Percentiles rank a stretch among this genome's conserved stretches.
phyloP scores from a whole-genome alignment of 768 basidiomycete species.

The Melanogaster broomeanus region DNA sequence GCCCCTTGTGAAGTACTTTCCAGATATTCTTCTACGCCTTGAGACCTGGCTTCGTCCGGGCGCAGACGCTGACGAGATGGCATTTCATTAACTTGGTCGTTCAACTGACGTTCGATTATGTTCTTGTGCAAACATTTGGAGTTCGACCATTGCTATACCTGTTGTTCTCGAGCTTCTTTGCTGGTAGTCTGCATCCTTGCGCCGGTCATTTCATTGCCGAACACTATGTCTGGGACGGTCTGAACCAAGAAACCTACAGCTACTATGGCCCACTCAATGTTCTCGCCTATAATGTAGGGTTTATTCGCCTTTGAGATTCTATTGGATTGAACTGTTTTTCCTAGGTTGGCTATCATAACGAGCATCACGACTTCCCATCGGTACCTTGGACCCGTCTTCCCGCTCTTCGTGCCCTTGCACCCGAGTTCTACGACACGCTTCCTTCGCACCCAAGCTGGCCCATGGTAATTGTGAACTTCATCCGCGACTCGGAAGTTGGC shows the following conservation, averaged over 20 bases:
- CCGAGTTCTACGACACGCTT: constrained; percentile 88
- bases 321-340: constrained; percentile 1
- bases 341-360: constrained; percentile 97
- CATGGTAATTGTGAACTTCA: constrained; percentile 93
- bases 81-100: constrained; percentile 75
- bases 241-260: constrained; percentile 94
- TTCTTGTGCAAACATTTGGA: constrained; percentile 55
- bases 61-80: constrained; percentile 81
- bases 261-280: constrained; percentile 93
- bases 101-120: constrained; percentile 72
- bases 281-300: constrained; percentile 87
- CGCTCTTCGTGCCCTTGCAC: constrained; percentile 76
- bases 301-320: not conserved
- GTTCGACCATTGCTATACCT: constrained; percentile 71
- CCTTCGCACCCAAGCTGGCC: constrained; percentile 93
- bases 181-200: constrained; percentile 92
- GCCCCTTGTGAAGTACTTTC: constrained; percentile 67
- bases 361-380: constrained; percentile 98
- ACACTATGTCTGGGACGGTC: constrained; percentile 92
- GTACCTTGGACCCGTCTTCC: constrained; percentile 94
- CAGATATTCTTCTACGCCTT: constrained; percentile 98
- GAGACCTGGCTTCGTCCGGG: constrained; percentile 89
- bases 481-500: constrained; percentile 85
- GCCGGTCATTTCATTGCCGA: constrained; percentile 98
- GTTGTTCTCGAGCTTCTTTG: constrained; percentile 90